Evolutionary conservation across 2,329 filamentous ascomycete genomes (phyloP), one percentile per base, ranked within the genome.

Genomic region (Aspergillus hiratsukae): DNA sequence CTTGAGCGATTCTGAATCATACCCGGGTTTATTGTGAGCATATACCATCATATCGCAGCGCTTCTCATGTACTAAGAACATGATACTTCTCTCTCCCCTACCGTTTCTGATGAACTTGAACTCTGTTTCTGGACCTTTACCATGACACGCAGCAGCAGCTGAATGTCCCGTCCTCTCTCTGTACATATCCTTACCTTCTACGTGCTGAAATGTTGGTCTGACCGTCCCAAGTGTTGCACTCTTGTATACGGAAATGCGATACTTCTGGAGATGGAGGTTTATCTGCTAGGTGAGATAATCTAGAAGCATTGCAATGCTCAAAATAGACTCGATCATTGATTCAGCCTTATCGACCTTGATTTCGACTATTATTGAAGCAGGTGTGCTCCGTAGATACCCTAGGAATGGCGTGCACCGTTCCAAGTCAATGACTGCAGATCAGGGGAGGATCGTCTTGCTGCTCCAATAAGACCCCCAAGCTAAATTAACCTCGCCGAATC

Each of bases 1-100:
- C 43, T 46, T 37, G n/a, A 56, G 54, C 51, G 54, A 49, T 41
- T 52, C 40, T 31, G 51, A 52, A 59, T 55, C 59, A 65, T 64
- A 64, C 61, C 63, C 60, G 51, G 46, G 51, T 56, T 61, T 35
- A 17, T 49, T 35, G 31, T 25, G 29, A 21, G 25, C 41, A 25
- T 51, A 35, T 37, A 37, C 49, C 35, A 27, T 41, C 29, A 25
- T 37, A 37, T 51, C 43, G 21, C 43, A 27, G 43, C 21, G 21
- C 43, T 46, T 23, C 10, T 14, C 43, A 46, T 46, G n/a, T 46
- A 14, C 43, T 6, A 21, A 14, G 21, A 23, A 19, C 43, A 27
- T 46, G 43, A 27, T 6, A 23, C 37, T 41, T n/a, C n/a, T 41
- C 49, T 40, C 29, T 25, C 37, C 29, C 17, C 11, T 46, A n/a